Base-by-base conservation (phyloP, 805 yeast species). In the Barnettozyma vustinii region DNA sequence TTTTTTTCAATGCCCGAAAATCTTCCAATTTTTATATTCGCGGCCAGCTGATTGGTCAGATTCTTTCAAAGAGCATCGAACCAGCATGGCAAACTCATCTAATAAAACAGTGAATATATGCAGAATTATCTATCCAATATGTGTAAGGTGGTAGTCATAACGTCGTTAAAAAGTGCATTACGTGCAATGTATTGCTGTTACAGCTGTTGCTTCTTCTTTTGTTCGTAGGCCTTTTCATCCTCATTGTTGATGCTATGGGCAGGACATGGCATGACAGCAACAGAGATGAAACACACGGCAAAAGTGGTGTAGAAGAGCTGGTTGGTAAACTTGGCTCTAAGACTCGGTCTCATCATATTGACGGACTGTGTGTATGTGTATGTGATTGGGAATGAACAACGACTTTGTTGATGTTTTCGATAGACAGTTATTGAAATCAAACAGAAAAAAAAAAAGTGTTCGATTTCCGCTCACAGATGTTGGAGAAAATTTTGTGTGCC, bases 301-400 rank as follows among this genome's bases (percentile, higher is more conserved):
- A 80, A 80, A 7, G 87, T 80, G 23, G 83, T 74, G 50, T 76
- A 68, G 65, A 80, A 81, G 51, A 81, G 58, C 43, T 76, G 75
- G 53, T 75, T 71, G 9, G 83, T 77, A 47, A 80, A 66, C 56
- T 67, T 71, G 56, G 72, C 75, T 61, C 83, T 73, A 39, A 76
- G 77, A 5, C 79, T 71, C 5, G 83, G 81, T 67, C 72, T 76
- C 68, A 78, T 72, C 40, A 21, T 57, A 35, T 45, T 18, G 23
- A 15, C 6, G 20, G 12, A 20, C 21, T 10, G 4, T 36, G 23
- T 36, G 9, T 36, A 4, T 30, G 33, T 30, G 33, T 21, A 13
- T 21, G 41, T 20, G 21, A 36, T 8, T 7, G 21, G 4, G 21
- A 18, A 36, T 36, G 39, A 16, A 36, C 39, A 36, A 18, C 37